Evolutionary conservation across 176 grass and related monocot species (phyloP).

Genomic region (Tillandsia fasciculata): DNA sequence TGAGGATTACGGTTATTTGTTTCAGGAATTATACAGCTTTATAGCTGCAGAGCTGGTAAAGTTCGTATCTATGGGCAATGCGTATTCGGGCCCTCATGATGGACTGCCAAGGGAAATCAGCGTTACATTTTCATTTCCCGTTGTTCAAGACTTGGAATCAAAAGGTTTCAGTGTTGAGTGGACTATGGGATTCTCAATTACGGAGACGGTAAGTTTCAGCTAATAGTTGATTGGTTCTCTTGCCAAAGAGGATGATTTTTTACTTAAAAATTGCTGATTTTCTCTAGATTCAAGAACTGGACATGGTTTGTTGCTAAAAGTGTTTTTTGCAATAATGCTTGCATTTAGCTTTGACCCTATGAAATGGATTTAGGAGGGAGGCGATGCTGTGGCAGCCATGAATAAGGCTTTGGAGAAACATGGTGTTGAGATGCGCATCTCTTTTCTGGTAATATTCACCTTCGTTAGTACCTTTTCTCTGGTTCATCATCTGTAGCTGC

Average conservation of each 20-base stretch:
- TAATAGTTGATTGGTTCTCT: neutral
- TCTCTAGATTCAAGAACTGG: neutral
- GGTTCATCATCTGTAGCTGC: neutral
- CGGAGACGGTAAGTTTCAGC: neutral
- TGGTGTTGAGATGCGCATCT: neutral
- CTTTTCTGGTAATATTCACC: constrained; percentile 6
- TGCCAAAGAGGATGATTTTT: neutral
- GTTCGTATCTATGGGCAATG: neutral
- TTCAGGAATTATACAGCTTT: constrained; percentile 5
- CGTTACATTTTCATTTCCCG: constrained; percentile 4
- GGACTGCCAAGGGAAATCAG: neutral
- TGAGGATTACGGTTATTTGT: neutral
- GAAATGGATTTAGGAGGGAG: neutral
- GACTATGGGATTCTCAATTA: constrained; percentile 6
- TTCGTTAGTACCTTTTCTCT: neutral
- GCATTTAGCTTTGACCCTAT: neutral
- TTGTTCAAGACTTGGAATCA: neutral
- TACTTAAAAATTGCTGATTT: neutral
- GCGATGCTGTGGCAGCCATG: neutral
- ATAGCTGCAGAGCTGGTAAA: constrained; percentile 4
- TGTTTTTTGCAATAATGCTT: neutral
- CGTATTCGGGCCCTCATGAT: neutral
- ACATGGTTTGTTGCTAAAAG: neutral
- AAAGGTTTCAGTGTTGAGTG: neutral
- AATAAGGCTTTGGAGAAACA: constrained; percentile 9